Conservation (phyloP, 2,329 filamentous ascomycete genomes). For the Fusarium sp. region DNA sequence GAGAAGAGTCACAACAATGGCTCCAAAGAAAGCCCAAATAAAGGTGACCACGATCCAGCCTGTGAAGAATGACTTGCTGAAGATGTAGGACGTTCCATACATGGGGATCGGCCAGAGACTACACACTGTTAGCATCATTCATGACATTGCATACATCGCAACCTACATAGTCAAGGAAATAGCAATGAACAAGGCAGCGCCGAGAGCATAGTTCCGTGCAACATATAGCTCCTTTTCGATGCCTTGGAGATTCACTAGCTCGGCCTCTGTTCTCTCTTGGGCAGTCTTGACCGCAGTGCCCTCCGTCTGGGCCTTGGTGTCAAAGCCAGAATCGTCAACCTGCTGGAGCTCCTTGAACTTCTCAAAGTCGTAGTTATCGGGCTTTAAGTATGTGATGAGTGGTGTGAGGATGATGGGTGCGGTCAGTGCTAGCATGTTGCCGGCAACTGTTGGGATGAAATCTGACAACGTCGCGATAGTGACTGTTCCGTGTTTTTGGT, state of each 20-base stretch:
- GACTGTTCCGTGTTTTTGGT: background rate
- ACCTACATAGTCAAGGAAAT: background rate
- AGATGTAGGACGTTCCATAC: background rate
- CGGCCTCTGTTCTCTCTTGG: background rate
- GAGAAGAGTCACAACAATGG: background rate
- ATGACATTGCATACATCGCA: rapidly evolving
- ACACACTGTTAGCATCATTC: background rate
- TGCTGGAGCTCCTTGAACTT: background rate
- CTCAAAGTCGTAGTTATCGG: background rate
- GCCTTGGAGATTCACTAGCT: background rate
- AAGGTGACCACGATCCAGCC: background rate
- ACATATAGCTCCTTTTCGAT: background rate
- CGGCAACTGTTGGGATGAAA: background rate
- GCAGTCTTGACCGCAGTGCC: background rate
- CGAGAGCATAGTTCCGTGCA: background rate
- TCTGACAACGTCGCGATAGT: background rate
- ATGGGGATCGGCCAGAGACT: background rate
- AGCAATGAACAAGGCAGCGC: background rate
- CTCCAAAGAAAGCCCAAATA: background rate
- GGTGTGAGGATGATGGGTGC: background rate
- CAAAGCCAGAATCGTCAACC: background rate
- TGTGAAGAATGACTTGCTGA: background rate
- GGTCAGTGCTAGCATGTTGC: background rate
- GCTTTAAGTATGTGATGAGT: background rate
- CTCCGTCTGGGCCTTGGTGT: background rate